Base-by-base conservation (phyloP, 768 basidiomycete species). In the Leccinum barrowsii region DNA sequence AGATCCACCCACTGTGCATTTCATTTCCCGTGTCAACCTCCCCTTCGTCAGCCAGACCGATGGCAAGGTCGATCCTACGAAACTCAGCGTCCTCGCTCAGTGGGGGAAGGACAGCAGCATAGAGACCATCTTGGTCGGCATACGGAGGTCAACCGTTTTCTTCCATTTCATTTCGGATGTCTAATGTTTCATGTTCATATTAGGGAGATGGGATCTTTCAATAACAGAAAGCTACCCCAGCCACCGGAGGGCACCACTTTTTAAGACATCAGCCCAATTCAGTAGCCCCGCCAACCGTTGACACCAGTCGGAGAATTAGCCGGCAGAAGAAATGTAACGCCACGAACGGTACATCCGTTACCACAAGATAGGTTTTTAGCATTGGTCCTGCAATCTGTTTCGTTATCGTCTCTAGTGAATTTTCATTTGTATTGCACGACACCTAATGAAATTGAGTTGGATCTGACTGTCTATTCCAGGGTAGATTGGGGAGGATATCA, bases 141-240 rank as follows among this genome's bases (percentile, higher is more conserved):
- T 99, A 66, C 80, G 96, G 68, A 88, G 85, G 96, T 94, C 37
- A 60, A 54, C 11, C n/a, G 32, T 11, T 50, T 21, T 51, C 48
- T 40, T 7, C 6, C 35, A 11, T 42, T 40, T 61, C 51, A 19
- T 50, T 50, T 59, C 46, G 51, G 24, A 19, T 50, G 28, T 24
- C 52, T 63, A 34, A 66, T 54, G 4, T 50, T 52, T 42, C 52
- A 1, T 61, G 12, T 10, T 42, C 49, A 0, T 60, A 13, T 10
- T 64, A 98, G 95, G 77, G 94, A 97, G 74, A 98, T 99, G 97
- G 94, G 88, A 2, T 84, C 90, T 50, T 86, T 90, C 68, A 83
- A 83, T 60, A 99, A 98, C 74, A 79, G 94, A 65, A 98, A 98
- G 77, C 81, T 95, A 37, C 91, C 94, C 34, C 97, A 99, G 75